Base-by-base conservation (phyloP, 805 yeast species). In the Saccharomycopsis lassenensis region DNA sequence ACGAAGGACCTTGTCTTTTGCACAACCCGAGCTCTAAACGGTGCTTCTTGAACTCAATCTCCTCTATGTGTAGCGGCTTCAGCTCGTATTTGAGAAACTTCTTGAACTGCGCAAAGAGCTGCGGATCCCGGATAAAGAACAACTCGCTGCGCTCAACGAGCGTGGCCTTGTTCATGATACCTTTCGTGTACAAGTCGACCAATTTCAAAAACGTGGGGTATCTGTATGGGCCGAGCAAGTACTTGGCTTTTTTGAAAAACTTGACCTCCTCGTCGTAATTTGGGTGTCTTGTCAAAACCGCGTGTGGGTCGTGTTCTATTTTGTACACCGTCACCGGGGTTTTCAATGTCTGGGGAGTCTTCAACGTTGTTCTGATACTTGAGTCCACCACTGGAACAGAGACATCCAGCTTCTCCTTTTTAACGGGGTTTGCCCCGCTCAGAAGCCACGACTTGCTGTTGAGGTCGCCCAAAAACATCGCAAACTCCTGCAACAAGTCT, bases 1-100 rank as follows among this genome's bases (percentile, higher is more conserved):
- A 91, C 29, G 95, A 82, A 15, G 97, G 97, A 7, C 97, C 97
- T 52, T 83, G 84, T 4, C 95, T 82, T 55, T 91, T 84, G 61
- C 97, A 91, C 49, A 84, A 67, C 21, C 89, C 77, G 38, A 91
- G 67, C 51, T 91, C 97, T 42, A 91, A 63, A 48, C 81, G 86
- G 53, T 89, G 97, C 57, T 91, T 91, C 56, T 83, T 86, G 64
- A 29, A 37, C 25, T 77, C 83, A 49, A 89, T 79, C 54, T 84
- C 81, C 57, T 91, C 97, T 47, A 89, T 87, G 48, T 73, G 77
- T 46, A 77, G 70, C 5, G 96, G 94, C 45, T 70, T 74, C 29
- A 80, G 91, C 45, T 82, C 85, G 55, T 69, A 89, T 7, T 93
- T 94, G 41, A 91, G 93, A 61, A 89, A 86, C 46, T 70, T 65